Evolutionary conservation across 192 early-diverging fungal species (phyloP), one percentile per base, ranked within the genome.

Genomic region (Coemansia sp.): DNA sequence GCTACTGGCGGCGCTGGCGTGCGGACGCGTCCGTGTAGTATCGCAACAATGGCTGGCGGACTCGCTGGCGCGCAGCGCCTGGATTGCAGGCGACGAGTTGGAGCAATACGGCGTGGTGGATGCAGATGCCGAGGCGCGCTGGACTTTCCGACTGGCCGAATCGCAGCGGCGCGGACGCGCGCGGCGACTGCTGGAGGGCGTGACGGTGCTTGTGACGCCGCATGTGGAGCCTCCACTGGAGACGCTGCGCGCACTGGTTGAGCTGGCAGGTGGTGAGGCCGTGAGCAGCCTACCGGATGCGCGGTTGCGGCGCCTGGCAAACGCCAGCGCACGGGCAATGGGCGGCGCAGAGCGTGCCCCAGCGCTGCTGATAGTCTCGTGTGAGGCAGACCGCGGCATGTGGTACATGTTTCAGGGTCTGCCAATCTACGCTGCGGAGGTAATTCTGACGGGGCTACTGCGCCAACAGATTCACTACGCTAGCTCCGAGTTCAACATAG

Each of bases 1-100:
- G 80, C 61, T 82, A 67, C 67, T 82, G 22, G 61, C 66, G 64
- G 80, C 80, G 17, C 32, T 82, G 52, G 61, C 71, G n/a, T 57
- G 67, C 55, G 75, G 80, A 6, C 66, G 60, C 27, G 66, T 77
- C 2, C 33, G 10, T 24, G 74, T 82, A 36, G 75, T 82, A 14
- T 52, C 65, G 39, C 61, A 63, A 30, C 39, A 50, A 21, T 82
- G 80, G 80, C 51, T 82, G 61, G 58, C 69, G 5, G 74, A 74
- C 30, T 77, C 75, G 64, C 58, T 82, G 59, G 62, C 42, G 51
- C 64, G 62, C 14, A 17, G 65, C n/a, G 36, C 30, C 23, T 82
- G 80, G 80, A 67, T 82, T 24, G 36, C 63, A 3, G 57, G 62
- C 29, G 24, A 42, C 20, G 67, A 46, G 8, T 59, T 51, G 10